phyloP scores from a whole-genome alignment of 371 early-diverging fungal species.

The Rhizomucor pusillus region DNA sequence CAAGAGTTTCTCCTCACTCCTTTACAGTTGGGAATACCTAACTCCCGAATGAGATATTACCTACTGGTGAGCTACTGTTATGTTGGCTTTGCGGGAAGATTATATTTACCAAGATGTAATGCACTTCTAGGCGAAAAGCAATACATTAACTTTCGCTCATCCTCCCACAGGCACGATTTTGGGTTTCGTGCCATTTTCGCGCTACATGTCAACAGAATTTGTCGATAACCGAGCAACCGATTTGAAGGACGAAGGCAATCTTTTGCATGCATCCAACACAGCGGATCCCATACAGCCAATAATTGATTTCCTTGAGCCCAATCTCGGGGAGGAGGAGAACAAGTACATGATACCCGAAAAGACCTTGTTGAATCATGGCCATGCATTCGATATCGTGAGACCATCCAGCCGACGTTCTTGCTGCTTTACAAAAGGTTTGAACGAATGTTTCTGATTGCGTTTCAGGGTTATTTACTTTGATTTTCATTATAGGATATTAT shows the following conservation, averaged over 20 bases:
- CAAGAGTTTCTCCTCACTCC: conserved; percentile 72
- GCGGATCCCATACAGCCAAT: conserved; percentile 33
- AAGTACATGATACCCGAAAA: conserved; percentile 41
- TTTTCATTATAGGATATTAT: conserved; percentile 49
- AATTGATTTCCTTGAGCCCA: conserved; percentile 23
- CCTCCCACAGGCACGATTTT: conserved; percentile 47
- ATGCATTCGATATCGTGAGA: conserved; percentile 76
- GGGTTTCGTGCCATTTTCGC: conserved; percentile 48
- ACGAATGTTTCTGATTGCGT: conserved; percentile 1
- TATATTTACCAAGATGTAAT: neutral
- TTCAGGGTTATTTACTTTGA: conserved; percentile 2
- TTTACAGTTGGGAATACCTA: conserved; percentile 66
- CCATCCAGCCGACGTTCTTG: conserved; percentile 62
- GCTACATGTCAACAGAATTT: conserved; percentile 27
- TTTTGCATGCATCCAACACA: conserved; percentile 21
- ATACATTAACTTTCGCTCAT: conserved; percentile 39
- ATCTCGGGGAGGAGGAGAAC: conserved; percentile 11
- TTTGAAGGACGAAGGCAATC: conserved; percentile 20
- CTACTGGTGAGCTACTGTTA: conserved; percentile 36
- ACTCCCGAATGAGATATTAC: conserved; percentile 71
- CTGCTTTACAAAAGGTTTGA: conserved; percentile 80
- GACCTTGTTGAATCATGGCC: conserved; percentile 58
- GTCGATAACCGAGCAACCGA: conserved; percentile 21
- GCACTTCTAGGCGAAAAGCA: conserved; percentile 29
- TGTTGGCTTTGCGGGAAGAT: neutral